Evolutionary conservation across 106 monocot genomes (phyloP).

Genomic region (Vanilla planifolia): DNA sequence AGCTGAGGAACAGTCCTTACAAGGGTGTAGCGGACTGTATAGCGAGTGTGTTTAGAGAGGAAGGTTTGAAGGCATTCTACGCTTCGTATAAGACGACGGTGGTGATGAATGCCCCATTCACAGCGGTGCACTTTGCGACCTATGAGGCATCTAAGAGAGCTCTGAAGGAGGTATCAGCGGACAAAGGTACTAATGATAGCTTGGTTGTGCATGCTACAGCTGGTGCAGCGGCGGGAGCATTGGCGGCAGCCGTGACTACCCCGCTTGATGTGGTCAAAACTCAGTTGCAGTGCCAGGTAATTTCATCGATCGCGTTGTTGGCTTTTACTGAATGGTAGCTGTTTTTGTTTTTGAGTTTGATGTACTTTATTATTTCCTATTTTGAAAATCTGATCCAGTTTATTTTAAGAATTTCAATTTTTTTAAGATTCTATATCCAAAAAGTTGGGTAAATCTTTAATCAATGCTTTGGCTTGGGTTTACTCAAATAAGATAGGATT

Average conservation of each 20-base stretch:
- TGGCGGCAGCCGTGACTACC: constrained; percentile 75
- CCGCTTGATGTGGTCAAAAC: constrained; percentile 97
- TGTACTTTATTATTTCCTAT: background rate
- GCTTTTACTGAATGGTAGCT: background rate
- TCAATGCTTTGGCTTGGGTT: no score
- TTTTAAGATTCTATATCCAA: no score
- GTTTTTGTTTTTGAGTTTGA: background rate
- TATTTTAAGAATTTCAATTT: no score
- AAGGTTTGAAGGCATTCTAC: constrained; percentile 70
- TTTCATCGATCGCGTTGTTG: background rate
- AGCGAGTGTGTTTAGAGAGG: constrained; percentile 59
- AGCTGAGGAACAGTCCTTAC: constrained; percentile 77
- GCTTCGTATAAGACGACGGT: constrained; percentile 83
- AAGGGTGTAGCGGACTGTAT: constrained; percentile 73
- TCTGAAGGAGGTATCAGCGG: constrained; percentile 38
- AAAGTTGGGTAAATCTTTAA: no score
- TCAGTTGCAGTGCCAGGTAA: constrained; percentile 91
- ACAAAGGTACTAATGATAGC: constrained; percentile 36
- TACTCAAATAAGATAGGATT: no score
- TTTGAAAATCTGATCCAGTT: background rate
- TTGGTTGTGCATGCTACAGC: constrained; percentile 82
- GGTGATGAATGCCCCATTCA: constrained; percentile 95
- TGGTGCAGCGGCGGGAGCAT: constrained; percentile 74
- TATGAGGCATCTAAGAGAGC: constrained; percentile 88
- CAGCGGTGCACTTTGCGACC: constrained; percentile 88